Evolutionary conservation across 345 rosid genomes (phyloP).

Genomic region (Leavenworthia alabamica): DNA sequence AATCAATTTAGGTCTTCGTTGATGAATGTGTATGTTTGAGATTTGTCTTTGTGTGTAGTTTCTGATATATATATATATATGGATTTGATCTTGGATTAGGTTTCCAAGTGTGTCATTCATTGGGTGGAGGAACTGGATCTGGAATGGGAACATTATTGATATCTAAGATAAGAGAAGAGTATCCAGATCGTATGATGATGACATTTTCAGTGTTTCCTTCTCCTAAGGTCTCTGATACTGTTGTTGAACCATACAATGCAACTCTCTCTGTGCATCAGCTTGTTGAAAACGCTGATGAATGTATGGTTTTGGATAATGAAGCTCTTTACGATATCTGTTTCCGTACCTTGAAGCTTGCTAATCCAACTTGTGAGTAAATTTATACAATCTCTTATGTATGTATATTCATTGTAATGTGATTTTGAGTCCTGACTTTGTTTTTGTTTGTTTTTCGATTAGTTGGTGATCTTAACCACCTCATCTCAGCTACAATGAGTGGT

Average conservation of each 20-base stretch:
- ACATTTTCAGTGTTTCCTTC: constrained; percentile 38
- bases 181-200: constrained; percentile 42
- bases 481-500: constrained; percentile 41
- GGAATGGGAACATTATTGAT: constrained; percentile 39
- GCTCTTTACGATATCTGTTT: constrained; percentile 40
- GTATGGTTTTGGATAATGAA: constrained; percentile 39
- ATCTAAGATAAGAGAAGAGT: constrained; percentile 37
- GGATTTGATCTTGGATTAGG: constrained; percentile 11
- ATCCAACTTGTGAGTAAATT: constrained; percentile 31
- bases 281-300: constrained; percentile 37
- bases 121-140: constrained; percentile 43
- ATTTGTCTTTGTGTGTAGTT: neutral
- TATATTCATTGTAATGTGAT: neutral
- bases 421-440: constrained; percentile 17
- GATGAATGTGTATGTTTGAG: neutral
- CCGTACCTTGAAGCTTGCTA: constrained; percentile 37
- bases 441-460: constrained; percentile 10
- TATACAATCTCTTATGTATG: neutral
- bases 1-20: constrained; percentile 2
- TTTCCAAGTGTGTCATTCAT: constrained; percentile 38
- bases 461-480: constrained; percentile 41
- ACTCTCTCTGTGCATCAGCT: constrained; percentile 39
- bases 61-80: neutral
- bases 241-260: constrained; percentile 41
- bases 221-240: constrained; percentile 41